Base-by-base conservation (phyloP, 2,329 filamentous ascomycete species). In the Fusarium nygamai region DNA sequence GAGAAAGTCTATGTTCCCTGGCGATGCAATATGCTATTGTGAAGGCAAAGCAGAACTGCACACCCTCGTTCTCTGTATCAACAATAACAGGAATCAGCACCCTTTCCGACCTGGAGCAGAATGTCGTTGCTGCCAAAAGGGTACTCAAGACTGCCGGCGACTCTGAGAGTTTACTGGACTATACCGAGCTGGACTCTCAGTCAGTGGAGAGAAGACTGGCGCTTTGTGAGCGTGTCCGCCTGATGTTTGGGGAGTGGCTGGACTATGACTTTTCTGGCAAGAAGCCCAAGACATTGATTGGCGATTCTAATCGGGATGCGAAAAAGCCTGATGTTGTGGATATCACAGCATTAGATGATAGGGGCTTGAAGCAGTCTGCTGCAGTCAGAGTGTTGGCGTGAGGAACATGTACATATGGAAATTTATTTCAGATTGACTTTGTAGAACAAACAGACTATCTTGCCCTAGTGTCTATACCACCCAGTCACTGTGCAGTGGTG, bases 231-330 rank as follows among this genome's bases (percentile, higher is more conserved):
- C 47, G 61, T 2, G 64, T 66, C n/a, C 48, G 41, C 1, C 34
- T 24, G 19, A 65, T 66, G 2, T 4, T 66, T 14, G 60, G 64
- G 5, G 24, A n/a, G 14, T 66, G 64, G 64, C 4, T 66, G 5
- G 63, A 66, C 29, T 66, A 66, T 3, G 63, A 66, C n/a, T 66
- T 66, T 4, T 24, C 60, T 12, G 63, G 47, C 1, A 56, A 64
- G 6, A 56, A n/a, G 6, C 10, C 6, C 0, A 57, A 41, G 17
- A 3, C 10, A 20, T 6, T 24, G 11, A 14, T 9, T 1, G 17
- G 2, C 3, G 7, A 17, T 10, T 48, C 20, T 7, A 8, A 31
- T 0, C 13, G 4, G 5, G 24, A n/a, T n/a, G n/a, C n/a, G n/a
- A n/a, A n/a, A n/a, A n/a, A 16, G 3, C 5, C 50, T 22, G 33